Evolutionary conservation across 306 rosid species (phyloP), one percentile per base, ranked within the genome.

Genomic region (Quercus robur): DNA sequence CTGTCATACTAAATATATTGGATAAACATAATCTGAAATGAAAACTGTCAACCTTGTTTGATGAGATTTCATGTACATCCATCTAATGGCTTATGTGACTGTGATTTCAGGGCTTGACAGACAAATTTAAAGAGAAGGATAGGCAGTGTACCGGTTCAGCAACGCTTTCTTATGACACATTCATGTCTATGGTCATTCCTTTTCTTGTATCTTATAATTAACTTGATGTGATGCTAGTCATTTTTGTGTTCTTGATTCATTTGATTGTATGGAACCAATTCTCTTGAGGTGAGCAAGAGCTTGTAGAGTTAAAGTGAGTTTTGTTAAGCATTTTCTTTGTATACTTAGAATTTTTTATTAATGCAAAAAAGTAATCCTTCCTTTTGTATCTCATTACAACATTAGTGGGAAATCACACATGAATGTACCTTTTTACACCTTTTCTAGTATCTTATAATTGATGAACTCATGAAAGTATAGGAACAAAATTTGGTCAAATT

Each of bases 111-210:
- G 97, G 99, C 23, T 81, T 93, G 82, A 94, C 99, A 1, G 99
- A 94, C 55, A 91, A 89, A 38, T 94, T 94, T 61, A 94, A 93
- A 83, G 95, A 88, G 90, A 94, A 91, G 86, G 99, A 93, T 87
- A 73, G 26, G 10, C 85, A 81, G 57, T 85, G 78, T 71, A 72
- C 87, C 0, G 99, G 99, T 70, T 82, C 94, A 0, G 99, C 99
- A 28, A 88, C 88, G 9, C 81, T 92, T 30, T 54, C 84, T 31
- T 91, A 94, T 46, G 90, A 94, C 4, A 68, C 77, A 8, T 94
- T 94, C 78, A 91, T 94, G 99, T 79, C 94, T 2, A 85, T 83
- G 85, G 90, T 92, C 80, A 81, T 93, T 78, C 99, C 99, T 44
- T 94, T 94, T 89, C 87, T 94, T 75, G 91, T 88, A 78, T 83